These are phyloP conservation scores for Allomyces javanicus DNA, from an alignment of 192 early-diverging fungal genomes.

Conservation along the genomic window DNA sequence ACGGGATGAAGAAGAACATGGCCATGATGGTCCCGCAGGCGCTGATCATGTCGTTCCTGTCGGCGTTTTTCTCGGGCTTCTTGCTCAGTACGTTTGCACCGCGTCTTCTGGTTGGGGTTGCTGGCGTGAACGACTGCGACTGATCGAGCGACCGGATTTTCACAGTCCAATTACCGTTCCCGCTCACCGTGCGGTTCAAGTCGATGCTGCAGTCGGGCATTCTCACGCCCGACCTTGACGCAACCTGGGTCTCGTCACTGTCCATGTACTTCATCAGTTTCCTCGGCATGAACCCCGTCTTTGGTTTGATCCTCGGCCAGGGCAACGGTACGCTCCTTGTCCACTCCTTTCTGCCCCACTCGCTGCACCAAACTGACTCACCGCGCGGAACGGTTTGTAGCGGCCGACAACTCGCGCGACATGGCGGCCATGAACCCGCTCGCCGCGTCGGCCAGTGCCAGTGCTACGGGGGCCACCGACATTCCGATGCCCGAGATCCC, in stretches of 20 bases:
- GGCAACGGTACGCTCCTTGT: slow-evolving; percentile 42
- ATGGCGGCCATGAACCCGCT: background rate
- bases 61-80: slow-evolving; percentile 96
- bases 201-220: slow-evolving; percentile 92
- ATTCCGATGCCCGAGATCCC: background rate
- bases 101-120: background rate
- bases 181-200: slow-evolving; percentile 89
- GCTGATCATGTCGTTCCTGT: slow-evolving; percentile 97
- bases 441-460: background rate
- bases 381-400: background rate
- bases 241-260: slow-evolving; percentile 87
- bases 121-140: background rate
- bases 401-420: background rate
- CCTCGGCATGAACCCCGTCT: slow-evolving; percentile 83
- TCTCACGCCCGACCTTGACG: slow-evolving; percentile 90
- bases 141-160: background rate
- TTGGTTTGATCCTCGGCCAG: slow-evolving; percentile 76
- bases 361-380: background rate
- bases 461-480: background rate
- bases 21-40: slow-evolving; percentile 96
- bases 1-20: slow-evolving; percentile 94
- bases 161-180: slow-evolving; percentile 86
- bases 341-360: background rate
- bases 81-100: slow-evolving; percentile 51
- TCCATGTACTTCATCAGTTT: slow-evolving; percentile 98